A percentile compares a stretch with the other conserved stretches of the same genome.
Conservation (phyloP, 1,139 yeast species). For the Lodderomyces pseudojiufengensis region DNA sequence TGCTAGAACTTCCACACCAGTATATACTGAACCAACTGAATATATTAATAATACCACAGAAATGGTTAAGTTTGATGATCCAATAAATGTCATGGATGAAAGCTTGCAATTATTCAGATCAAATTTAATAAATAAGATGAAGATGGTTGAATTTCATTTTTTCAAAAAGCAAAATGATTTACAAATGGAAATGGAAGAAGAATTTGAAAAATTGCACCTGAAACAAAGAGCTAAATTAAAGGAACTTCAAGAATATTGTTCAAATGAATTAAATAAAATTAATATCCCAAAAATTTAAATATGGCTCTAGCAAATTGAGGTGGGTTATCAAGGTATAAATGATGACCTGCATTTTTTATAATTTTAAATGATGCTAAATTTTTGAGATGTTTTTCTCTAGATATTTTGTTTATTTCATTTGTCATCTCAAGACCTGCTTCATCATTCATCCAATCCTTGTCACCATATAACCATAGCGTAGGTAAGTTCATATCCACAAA, state of each 20-base stretch:
- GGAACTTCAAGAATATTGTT: constrained; percentile 10
- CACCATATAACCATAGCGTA: constrained; percentile 46
- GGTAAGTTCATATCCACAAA: constrained; percentile 38
- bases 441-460: constrained; percentile 48
- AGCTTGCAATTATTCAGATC: constrained; percentile 12
- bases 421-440: constrained; percentile 41
- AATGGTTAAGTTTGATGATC: neutral
- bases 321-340: constrained; percentile 73
- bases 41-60: neutral
- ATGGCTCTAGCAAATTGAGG: constrained; percentile 31
- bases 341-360: constrained; percentile 67
- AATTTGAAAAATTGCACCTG: constrained; percentile 11
- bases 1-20: no score
- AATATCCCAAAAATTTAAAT: constrained; percentile 29
- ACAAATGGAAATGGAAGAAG: constrained; percentile 14
- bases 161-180: constrained; percentile 13
- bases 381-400: constrained; percentile 15
- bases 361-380: constrained; percentile 36
- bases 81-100: constrained; percentile 9
- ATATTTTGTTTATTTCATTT: constrained; percentile 35
- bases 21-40: no score
- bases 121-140: constrained; percentile 14
- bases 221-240: constrained; percentile 9
- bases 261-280: constrained; percentile 11
- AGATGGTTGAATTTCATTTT: constrained; percentile 14